Percentiles rank a stretch among this genome's conserved stretches.
Conservation (phyloP, 768 basidiomycete species). For the Basidioascus undulatus region DNA sequence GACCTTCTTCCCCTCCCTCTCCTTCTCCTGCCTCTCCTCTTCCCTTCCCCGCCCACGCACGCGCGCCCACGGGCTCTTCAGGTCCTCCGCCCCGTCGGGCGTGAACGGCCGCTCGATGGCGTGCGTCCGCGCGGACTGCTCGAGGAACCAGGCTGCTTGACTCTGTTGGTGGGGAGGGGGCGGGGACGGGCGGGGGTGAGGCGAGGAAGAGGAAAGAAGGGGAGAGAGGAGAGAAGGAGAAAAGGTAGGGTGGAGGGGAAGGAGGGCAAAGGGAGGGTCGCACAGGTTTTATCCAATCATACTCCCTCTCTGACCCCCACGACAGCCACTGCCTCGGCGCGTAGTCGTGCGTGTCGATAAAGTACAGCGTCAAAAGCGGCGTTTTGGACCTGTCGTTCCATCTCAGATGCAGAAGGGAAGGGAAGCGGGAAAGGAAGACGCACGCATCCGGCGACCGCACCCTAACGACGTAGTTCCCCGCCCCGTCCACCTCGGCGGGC, state of each 20-base stretch:
- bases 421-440: conserved; percentile 20
- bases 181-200: too few relatives aligned
- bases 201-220: too few relatives aligned
- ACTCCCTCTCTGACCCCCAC: conserved; percentile 39
- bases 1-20: conserved; percentile 28
- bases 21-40: conserved; percentile 24
- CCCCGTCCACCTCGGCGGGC: conserved; percentile 60
- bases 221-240: not conserved
- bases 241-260: not conserved
- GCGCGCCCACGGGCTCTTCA: conserved; percentile 34
- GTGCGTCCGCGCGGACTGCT: conserved; percentile 45
- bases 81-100: conserved; percentile 47
- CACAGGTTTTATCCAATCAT: conserved; percentile 62
- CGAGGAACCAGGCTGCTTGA: conserved; percentile 78
- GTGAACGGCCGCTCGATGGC: conserved; percentile 60
- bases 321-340: conserved; percentile 38
- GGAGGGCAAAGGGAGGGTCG: too few relatives aligned
- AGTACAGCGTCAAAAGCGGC: conserved; percentile 72
- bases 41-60: conserved; percentile 22
- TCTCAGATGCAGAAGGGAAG: not conserved
- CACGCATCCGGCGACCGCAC: conserved; percentile 62
- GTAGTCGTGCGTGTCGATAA: conserved; percentile 71
- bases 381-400: conserved; percentile 38
- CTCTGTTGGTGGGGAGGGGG: conserved; percentile 21
- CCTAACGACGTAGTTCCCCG: conserved; percentile 71